Evolutionary conservation across 495 filamentous ascomycete genomes (phyloP).

Genomic region (Aspergillus sclerotiicarbonarius): DNA sequence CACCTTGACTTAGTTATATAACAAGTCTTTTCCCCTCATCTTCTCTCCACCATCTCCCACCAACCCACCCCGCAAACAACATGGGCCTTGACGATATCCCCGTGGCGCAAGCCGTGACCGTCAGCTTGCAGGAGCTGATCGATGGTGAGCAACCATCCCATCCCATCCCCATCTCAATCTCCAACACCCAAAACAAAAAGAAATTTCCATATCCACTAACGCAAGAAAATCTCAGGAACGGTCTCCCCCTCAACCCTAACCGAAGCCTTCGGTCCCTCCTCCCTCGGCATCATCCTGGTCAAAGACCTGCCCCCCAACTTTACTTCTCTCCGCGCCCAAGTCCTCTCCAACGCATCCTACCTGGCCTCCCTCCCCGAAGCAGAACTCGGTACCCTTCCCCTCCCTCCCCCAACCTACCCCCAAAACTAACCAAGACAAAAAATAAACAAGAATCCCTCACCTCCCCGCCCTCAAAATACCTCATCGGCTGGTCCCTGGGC

Average conservation of each 20-base stretch:
- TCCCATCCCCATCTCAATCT: not conserved
- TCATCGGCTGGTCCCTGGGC: slow-evolving; percentile 75
- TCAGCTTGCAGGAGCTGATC: slow-evolving; percentile 53
- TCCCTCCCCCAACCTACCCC: not conserved
- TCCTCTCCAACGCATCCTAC: slow-evolving; percentile 85
- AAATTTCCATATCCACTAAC: too few relatives aligned
- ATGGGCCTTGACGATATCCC: slow-evolving; percentile 23
- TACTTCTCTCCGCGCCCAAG: slow-evolving; percentile 59
- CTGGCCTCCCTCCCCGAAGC: slow-evolving; percentile 75
- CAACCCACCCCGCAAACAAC: not conserved
- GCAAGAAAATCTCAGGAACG: slow-evolving; percentile 55
- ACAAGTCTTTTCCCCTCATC: not conserved
- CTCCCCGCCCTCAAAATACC: slow-evolving; percentile 52
- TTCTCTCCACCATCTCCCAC: not conserved
- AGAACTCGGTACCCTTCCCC: slow-evolving; percentile 60
- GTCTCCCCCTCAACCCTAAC: slow-evolving; percentile 73
- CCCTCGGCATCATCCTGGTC: slow-evolving; percentile 89
- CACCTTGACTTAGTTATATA: not conserved
- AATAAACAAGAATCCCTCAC: slow-evolving; percentile 41
- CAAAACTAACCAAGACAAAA: not conserved
- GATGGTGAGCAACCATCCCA: slow-evolving; percentile 18
- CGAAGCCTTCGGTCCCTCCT: slow-evolving; percentile 86
- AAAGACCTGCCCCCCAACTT: slow-evolving; percentile 77
- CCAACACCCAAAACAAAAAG: not conserved
- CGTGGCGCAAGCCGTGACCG: slow-evolving; percentile 49